Base-by-base conservation (phyloP, 129 eudicot genomes). In the Escallonia rubra region DNA sequence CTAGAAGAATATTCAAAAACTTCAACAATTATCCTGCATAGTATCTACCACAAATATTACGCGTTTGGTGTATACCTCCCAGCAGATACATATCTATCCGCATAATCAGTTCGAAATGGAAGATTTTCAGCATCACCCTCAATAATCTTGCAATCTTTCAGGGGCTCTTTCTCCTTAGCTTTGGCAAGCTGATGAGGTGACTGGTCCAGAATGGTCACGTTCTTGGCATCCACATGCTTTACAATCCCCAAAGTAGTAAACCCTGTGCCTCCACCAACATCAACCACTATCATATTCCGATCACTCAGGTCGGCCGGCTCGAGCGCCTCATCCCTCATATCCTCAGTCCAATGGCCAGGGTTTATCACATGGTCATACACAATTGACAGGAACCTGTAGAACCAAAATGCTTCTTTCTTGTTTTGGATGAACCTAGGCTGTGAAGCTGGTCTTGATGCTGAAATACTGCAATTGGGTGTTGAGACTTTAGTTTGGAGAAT, bases 291-390 rank as follows among this genome's bases (percentile, higher is more conserved):
- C 89, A 76, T 39, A 39, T 73, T 70, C 74, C 83, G 65, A 60
- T 52, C 55, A 57, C 41, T 46, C 39, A 90, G 70, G 66, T 86
- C 87, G 15, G 95, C 97, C 11, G 95, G 97, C 74, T 90, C 95
- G 8, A 90, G 77, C 13, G 95, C 95, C 1, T 82, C 95, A 45
- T 80, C 95, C 58, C 97, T 67, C 95, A 90, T 90, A 72, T 90
- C 95, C 63, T 86, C 91, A 43, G 95, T 90, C 95, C 97, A 90
- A 71, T 86, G 97, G 3, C 95, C 95, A 64, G 95, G 97, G 76
- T 90, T 86, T 61, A 86, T 86, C 66, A 90, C 87, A 78, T 90
- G 95, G 80, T 90, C 91, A 63, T 90, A 86, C 41, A 84, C 91
- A 64, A 90, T 84, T 2, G 95, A 90, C 45, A 90, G 59, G 64